Evolutionary conservation across 805 yeast species (phyloP).

Genomic region (Lachancea sp.): DNA sequence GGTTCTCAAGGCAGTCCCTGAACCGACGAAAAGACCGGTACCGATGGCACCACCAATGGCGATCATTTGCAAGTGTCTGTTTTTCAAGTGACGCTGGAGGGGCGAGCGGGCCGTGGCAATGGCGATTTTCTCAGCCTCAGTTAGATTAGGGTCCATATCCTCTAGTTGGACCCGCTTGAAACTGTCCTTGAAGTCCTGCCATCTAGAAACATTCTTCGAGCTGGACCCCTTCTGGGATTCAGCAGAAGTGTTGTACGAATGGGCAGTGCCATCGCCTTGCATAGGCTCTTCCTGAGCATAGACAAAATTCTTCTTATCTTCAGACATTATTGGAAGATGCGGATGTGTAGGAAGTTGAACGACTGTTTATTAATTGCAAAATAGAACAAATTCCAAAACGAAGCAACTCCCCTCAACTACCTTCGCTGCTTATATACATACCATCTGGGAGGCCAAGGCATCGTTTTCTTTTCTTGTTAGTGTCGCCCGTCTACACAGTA

Average conservation of each 20-base stretch:
- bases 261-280: conserved; percentile 2
- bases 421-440: too few species aligned
- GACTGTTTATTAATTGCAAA: too few species aligned
- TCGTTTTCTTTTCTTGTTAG: too few species aligned
- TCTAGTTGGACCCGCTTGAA: conserved; percentile 37
- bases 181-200: conserved; percentile 44
- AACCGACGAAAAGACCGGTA: conserved; percentile 70
- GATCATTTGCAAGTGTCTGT: conserved; percentile 55
- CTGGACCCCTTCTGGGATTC: conserved; percentile 1
- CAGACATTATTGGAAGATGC: conserved; percentile 1
- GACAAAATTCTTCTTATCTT: conserved; percentile 10
- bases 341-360: neutral
- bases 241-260: conserved; percentile 3
- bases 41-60: conserved; percentile 71
- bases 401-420: too few species aligned
- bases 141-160: conserved; percentile 36
- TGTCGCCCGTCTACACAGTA: too few species aligned
- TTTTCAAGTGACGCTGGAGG: conserved; percentile 46
- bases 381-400: too few species aligned
- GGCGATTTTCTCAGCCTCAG: conserved; percentile 42
- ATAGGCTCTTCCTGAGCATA: conserved; percentile 8
- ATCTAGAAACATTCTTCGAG: conserved; percentile 12
- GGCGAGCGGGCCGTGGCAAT: conserved; percentile 47
- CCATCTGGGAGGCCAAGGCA: too few species aligned
- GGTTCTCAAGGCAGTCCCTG: conserved; percentile 53